Evolutionary conservation across 139 green algal genomes (phyloP), one percentile per base, ranked within the genome.

Genomic region (Edaphochlamys debaryana): DNA sequence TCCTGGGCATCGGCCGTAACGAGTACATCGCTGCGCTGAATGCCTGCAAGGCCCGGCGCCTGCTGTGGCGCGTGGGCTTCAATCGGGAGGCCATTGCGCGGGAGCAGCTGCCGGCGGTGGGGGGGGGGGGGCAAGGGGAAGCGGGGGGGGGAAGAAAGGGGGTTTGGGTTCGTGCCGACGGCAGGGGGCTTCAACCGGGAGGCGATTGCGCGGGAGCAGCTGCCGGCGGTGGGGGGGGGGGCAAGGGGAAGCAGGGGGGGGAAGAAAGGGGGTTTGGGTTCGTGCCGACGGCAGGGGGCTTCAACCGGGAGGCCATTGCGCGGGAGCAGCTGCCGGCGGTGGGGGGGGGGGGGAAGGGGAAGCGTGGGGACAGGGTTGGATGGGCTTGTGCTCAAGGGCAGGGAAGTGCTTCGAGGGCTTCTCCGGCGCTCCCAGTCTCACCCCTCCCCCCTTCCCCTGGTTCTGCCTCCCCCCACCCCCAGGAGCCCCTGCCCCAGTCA

Each of bases 11-110:
- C 23, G 96, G 96, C 0, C 91, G 96, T 72, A 99, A 99, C 77
- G 94, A 98, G 90, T 99, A 98, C 93, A 99, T 99, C 41, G 87
- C 94, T 4, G 93, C 93, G 54, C 92, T 99, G 79, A 97, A 98
- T 82, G 86, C 92, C 40, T 97, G 90, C 92, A 98, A 97, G 87
- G 79, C 66, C 25, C 58, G 75, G 67, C 67, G 75, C 9, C 66
- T 91, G 42, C 37, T 91, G 79, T 91, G 87, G 87, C 73, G 87
- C 20, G 79, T 91, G 37, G 89, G 87, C 79, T 54, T 81, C 50
- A 81, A 81, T 58, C 58, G 74, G 2, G 74, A 81, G 6, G 27
- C 38, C 74, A 81, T 81, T 40, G 74, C 42, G 58, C 38, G 74
- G 58, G 74, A 81, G 74, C 58, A 81, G 27, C 40, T 81, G 58